Evolutionary conservation across 2,329 filamentous ascomycete species (phyloP).

Genomic region (Apiospora sp.): DNA sequence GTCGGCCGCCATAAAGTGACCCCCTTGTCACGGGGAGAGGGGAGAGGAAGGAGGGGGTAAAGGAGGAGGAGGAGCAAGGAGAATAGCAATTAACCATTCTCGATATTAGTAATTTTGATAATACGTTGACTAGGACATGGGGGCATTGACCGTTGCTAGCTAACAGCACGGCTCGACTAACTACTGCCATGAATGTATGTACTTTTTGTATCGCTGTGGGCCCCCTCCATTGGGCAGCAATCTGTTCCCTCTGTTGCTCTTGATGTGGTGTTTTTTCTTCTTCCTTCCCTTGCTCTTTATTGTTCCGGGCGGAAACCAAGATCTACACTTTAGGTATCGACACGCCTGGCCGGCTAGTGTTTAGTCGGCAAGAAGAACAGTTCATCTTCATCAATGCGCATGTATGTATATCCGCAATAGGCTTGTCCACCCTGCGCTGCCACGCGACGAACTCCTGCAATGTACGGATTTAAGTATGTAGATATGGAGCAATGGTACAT

Average conservation of each 20-base stretch:
- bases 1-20: not conserved
- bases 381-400: not conserved
- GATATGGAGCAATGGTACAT: not conserved
- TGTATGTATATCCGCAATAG: not conserved
- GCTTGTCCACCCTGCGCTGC: conserved; percentile 12
- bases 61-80: not conserved
- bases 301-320: not conserved
- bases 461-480: conserved; percentile 1
- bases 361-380: not conserved
- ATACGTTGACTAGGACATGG: not conserved
- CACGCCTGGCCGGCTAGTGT: not conserved
- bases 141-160: not conserved
- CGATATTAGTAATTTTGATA: conserved; percentile 16
- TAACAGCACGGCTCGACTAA: not conserved
- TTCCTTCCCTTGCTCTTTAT: not conserved
- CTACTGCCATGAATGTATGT: not conserved
- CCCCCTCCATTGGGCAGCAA: not conserved
- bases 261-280: not conserved
- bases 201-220: not conserved
- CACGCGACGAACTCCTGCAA: conserved; percentile 14
- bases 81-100: not conserved
- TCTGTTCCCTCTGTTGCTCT: not conserved
- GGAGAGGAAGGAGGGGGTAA: not conserved
- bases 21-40: not conserved
- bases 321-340: not conserved